phyloP scores from a whole-genome alignment of 768 basidiomycete species.

The Artomyces pyxidatus region DNA sequence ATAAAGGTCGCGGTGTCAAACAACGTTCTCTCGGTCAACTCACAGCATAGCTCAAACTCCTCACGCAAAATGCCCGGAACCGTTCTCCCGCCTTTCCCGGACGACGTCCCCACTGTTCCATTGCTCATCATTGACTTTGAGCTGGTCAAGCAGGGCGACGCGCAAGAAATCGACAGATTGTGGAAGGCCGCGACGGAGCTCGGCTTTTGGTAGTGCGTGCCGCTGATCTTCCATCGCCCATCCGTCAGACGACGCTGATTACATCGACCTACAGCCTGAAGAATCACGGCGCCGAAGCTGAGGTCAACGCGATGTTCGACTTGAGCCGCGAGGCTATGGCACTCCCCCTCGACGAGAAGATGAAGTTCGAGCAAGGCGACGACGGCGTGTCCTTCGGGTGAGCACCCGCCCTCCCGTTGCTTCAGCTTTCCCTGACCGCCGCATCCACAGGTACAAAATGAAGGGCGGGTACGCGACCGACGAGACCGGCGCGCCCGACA shows the following conservation, averaged over 20 bases:
- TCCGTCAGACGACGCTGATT: no score
- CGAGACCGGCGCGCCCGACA: conserved; percentile 23
- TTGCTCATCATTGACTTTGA: neutral
- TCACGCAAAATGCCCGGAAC: no score
- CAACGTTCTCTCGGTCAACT: no score
- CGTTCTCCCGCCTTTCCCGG: no score
- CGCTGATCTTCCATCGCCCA: no score
- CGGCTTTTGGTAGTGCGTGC: neutral
- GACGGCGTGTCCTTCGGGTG: conserved; percentile 29
- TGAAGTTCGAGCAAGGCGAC: conserved; percentile 35
- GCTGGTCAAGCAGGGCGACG: neutral
- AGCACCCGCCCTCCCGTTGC: neutral
- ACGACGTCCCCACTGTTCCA: neutral
- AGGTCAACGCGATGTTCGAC: conserved; percentile 29
- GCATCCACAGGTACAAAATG: conserved; percentile 20
- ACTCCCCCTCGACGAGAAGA: conserved; percentile 32
- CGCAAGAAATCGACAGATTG: neutral
- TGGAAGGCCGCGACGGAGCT: neutral
- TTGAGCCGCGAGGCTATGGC: conserved; percentile 31
- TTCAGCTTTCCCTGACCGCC: neutral
- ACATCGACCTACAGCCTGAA: conserved; percentile 27
- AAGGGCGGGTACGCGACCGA: conserved; percentile 24
- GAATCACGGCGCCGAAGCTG: conserved; percentile 32
- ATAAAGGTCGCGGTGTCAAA: no score
- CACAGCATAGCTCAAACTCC: no score